These are phyloP conservation scores for Trypanosoma platydactyli DNA, from an alignment of 208 protist genomes.

Conservation along the genomic window DNA sequence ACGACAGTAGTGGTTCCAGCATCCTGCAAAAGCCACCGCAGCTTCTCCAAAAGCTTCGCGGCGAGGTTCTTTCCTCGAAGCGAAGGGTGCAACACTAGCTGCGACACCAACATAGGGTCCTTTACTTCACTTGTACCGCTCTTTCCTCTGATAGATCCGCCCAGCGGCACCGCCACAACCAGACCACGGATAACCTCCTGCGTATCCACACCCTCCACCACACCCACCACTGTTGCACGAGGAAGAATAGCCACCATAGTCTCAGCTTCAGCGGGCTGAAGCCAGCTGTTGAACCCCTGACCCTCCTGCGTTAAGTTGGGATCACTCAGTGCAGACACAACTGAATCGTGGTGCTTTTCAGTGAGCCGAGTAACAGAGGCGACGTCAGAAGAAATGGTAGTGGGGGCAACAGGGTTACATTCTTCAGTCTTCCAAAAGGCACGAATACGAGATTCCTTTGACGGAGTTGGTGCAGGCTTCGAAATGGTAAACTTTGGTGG, in stretches of 20 bases:
- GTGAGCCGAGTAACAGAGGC: slow-evolving; percentile 16
- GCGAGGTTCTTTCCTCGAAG: slow-evolving; percentile 34
- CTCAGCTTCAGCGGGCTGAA: slow-evolving; percentile 18
- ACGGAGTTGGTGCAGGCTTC: slow-evolving; percentile 49
- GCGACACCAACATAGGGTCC: slow-evolving; percentile 21
- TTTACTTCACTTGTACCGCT: background rate
- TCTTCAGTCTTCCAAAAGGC: slow-evolving; percentile 32
- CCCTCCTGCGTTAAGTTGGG: slow-evolving; percentile 12
- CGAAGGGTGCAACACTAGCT: slow-evolving; percentile 36
- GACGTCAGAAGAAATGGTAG: background rate
- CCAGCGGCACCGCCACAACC: slow-evolving; percentile 30
- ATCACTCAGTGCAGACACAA: slow-evolving; percentile 6
- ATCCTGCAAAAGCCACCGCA: slow-evolving; percentile 20
- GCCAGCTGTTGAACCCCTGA: slow-evolving; percentile 24
- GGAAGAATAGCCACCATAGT: slow-evolving; percentile 27
- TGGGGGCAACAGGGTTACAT: background rate
- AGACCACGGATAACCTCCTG: slow-evolving; percentile 33
- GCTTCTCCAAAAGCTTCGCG: slow-evolving; percentile 34
- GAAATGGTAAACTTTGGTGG: slow-evolving; percentile 77
- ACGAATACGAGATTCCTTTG: slow-evolving; percentile 11
- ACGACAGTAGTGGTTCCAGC: slow-evolving; percentile 35
- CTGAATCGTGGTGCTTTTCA: slow-evolving; percentile 4
- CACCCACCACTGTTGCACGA: slow-evolving; percentile 24
- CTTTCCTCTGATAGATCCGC: slow-evolving; percentile 15
- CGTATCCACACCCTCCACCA: slow-evolving; percentile 22